Base-by-base conservation (phyloP, 163 green algal genomes). In the Trebouxia gelatinosa region DNA sequence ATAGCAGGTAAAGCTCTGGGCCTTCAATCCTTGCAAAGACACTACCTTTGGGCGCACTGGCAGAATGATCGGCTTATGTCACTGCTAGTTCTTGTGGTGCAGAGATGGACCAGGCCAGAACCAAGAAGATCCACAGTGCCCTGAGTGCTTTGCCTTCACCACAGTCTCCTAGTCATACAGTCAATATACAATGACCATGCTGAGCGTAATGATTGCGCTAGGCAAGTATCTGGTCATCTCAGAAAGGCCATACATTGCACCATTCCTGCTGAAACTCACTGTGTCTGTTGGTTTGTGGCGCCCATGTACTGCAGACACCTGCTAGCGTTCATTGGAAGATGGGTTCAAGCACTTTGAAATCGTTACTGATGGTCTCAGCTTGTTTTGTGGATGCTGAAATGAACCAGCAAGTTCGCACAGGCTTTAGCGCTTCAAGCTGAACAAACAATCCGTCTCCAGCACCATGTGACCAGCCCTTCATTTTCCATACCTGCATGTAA, bases 401-500 rank as follows among this genome's bases (percentile, higher is more conserved):
- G 70, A 78, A 78, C 43, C 37, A 65, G 26, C 46, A 67, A 5
- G 17, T 78, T 32, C 70, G 54, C 50, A 67, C 6, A 11, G 70
- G 48, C 32, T 61, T 65, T 5, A 51, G 50, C 16, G 79, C 51
- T n/a, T 83, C 79, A 6, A 83, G 64, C 62, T 83, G 79, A 59
- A 83, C 35, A 37, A 83, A 77, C 3, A 48, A 40, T 19, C 79
- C 79, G 34, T 83, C 35, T 26, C 21, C 43, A 17, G 58, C 46
- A 0, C 54, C 59, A 23, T 65, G 64, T 34, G 62, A 48, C 79
- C 79, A 83, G 0, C 50, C 72, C 13, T 32, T 39, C 34, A 65
- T 77, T 64, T 83, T 78, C 79, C 79, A 83, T 31, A 83, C 79
- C 79, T 83, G 79, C n/a, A 59, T 17, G 23, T 9, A 50, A 28